Base-by-base conservation (phyloP, 371 early-diverging fungal genomes). In the Mucor lusitanicus region DNA sequence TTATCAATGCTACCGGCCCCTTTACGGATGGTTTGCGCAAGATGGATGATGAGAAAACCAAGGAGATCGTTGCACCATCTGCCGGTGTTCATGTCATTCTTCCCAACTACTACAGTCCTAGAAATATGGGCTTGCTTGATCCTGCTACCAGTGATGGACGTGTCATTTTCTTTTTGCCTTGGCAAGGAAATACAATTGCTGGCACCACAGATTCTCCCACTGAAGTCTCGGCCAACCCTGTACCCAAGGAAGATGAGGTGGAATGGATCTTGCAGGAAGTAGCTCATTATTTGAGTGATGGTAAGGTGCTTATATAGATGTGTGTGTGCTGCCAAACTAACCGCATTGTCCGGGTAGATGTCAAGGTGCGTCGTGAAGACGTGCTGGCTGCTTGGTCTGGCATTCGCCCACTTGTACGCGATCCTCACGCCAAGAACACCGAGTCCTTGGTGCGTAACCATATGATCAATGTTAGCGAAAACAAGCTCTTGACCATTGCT, bases 311-410 rank as follows among this genome's bases (percentile, higher is more conserved):
- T n/a, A n/a, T n/a, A n/a, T n/a, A n/a, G n/a, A n/a, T n/a, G n/a
- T n/a, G n/a, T 54, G 9, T 9, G 3, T 1, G 6, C 6, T 59
- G 25, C 19, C 19, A 35, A 1, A 42, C 17, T 42, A 35, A 23
- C 13, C 7, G n/a, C 6, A 30, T 13, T 13, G 21, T 17, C 35
- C 32, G 13, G 17, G 23, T 37, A 73, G 92, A 93, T 59, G 91
- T 95, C 78, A 93, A 96, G 84, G 93, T 99, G 59, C 92, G 94
- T 39, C 96, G 96, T 33, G 92, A 94, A 37, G 99, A 99, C 79
- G 97, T 99, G 9, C 84, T 96, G 25, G 94, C 98, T 17, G 97
- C 98, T 12, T 99, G 99, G 99, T 92, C 95, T 6, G 99, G 99
- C 32, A 97, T 99, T 69, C 91, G 99, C 21, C 99, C 99, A 25